phyloP scores from a whole-genome alignment of 306 rosid species.

The Citrullus mucosospermus region DNA sequence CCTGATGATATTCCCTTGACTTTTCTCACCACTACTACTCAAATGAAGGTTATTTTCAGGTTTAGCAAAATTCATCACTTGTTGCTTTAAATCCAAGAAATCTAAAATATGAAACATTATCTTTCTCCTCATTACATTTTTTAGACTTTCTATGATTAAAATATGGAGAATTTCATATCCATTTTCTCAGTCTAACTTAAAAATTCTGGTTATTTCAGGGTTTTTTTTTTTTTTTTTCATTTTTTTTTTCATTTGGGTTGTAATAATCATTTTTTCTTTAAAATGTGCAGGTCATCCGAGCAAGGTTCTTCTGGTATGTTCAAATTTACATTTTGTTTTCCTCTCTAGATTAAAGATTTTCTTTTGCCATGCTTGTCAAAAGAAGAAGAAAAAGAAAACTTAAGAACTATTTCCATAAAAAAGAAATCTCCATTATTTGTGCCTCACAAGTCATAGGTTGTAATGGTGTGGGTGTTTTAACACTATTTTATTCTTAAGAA shows the following conservation, averaged over 20 bases:
- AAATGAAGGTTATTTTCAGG: background rate
- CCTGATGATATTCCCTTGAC: background rate
- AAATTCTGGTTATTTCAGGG: background rate
- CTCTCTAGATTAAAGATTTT: background rate
- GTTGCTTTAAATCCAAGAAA: background rate
- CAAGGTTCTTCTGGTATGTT: constrained; percentile 67
- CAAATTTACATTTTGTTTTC: constrained; percentile 1
- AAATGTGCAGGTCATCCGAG: constrained; percentile 50
- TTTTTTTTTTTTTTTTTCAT: no score
- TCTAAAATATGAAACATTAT: background rate
- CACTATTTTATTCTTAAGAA: background rate
- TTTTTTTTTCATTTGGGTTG: background rate
- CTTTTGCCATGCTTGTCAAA: background rate
- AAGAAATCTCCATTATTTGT: background rate
- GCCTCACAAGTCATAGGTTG: background rate
- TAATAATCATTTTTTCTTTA: constrained; percentile 1
- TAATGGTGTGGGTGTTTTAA: background rate
- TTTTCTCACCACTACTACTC: background rate
- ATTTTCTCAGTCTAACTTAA: background rate
- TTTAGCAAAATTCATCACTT: background rate
- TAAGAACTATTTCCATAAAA: background rate
- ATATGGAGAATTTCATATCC: background rate
- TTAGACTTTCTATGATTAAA: background rate
- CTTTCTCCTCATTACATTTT: background rate
- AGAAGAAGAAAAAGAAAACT: no score